Conservation (phyloP, 257 asterid species). For the Penstemon barbatus region DNA sequence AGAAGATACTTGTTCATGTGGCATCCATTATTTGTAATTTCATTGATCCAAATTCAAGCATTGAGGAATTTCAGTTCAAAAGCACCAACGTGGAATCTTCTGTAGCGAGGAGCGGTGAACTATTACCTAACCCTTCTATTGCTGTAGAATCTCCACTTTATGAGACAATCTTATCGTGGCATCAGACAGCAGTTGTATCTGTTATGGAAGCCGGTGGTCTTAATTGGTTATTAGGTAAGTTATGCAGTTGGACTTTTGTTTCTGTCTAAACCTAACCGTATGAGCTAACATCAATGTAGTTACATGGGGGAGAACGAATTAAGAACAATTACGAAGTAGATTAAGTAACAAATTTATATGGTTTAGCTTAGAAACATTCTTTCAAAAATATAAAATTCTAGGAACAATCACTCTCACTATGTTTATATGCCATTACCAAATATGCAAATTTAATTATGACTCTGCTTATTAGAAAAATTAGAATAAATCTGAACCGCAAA, state of each 20-base stretch:
- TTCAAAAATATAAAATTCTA: not conserved
- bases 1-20: conserved; percentile 71
- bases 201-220: conserved; percentile 99
- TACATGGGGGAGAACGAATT: not conserved
- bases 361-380: conserved; percentile 18
- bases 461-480: not conserved
- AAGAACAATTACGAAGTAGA: not conserved
- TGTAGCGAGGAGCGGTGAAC: conserved; percentile 40
- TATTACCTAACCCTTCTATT: conserved; percentile 37
- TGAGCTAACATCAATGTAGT: conserved; percentile 16
- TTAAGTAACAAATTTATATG: not conserved
- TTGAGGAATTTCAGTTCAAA: conserved; percentile 40
- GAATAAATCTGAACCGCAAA: not conserved
- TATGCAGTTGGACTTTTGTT: conserved; percentile 56
- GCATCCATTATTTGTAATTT: conserved; percentile 74
- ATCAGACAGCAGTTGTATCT: conserved; percentile 77
- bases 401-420: not conserved
- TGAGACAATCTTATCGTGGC: conserved; percentile 68
- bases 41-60: conserved; percentile 53
- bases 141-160: conserved; percentile 40
- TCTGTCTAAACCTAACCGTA: conserved; percentile 22
- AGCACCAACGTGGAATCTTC: conserved; percentile 39
- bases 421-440: conserved; percentile 7
- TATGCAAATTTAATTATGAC: conserved; percentile 11
- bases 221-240: conserved; percentile 99